phyloP scores from a whole-genome alignment of 2,329 filamentous ascomycete genomes.

The Colletotrichum higginsianum region DNA sequence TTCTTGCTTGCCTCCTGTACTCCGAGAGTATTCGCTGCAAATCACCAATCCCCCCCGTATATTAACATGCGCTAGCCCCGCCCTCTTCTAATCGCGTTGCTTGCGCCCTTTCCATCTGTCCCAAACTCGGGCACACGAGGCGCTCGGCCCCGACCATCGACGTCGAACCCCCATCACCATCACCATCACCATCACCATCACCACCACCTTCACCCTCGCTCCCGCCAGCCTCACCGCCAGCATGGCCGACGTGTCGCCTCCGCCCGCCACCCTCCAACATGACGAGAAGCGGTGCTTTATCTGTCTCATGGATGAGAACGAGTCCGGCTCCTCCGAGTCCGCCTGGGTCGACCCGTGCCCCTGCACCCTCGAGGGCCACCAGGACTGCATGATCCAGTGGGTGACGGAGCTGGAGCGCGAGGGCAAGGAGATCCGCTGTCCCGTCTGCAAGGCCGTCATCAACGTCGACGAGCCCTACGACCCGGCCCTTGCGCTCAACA shows the following conservation, averaged over 20 bases:
- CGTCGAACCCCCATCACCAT: background rate
- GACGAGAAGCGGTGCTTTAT: constrained; percentile 70
- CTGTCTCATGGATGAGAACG: constrained; percentile 71
- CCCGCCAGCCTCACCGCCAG: background rate
- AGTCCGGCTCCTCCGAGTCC: constrained; percentile 60
- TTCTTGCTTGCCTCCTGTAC: background rate
- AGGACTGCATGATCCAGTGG: constrained; percentile 91
- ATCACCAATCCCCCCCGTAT: too few species aligned
- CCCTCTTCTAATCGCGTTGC: background rate
- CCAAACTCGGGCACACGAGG: background rate
- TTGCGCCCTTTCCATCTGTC: constrained; percentile 1
- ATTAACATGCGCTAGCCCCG: constrained; percentile 15
- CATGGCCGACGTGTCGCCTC: constrained; percentile 20
- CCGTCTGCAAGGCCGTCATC: constrained; percentile 90
- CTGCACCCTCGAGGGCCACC: constrained; percentile 92
- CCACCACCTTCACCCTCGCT: background rate
- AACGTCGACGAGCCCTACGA: constrained; percentile 82
- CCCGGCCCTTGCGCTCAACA: constrained; percentile 77
- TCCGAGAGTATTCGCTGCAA: background rate
- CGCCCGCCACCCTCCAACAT: background rate
- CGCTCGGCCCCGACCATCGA: background rate
- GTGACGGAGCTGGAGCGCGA: constrained; percentile 86
- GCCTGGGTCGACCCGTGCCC: constrained; percentile 91
- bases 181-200: background rate
- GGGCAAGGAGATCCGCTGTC: constrained; percentile 81